Percentiles rank a stretch among this genome's conserved stretches.
These are phyloP conservation scores for Strigomonas galati DNA, from an alignment of 208 protist genomes.

Conservation along the genomic window DNA sequence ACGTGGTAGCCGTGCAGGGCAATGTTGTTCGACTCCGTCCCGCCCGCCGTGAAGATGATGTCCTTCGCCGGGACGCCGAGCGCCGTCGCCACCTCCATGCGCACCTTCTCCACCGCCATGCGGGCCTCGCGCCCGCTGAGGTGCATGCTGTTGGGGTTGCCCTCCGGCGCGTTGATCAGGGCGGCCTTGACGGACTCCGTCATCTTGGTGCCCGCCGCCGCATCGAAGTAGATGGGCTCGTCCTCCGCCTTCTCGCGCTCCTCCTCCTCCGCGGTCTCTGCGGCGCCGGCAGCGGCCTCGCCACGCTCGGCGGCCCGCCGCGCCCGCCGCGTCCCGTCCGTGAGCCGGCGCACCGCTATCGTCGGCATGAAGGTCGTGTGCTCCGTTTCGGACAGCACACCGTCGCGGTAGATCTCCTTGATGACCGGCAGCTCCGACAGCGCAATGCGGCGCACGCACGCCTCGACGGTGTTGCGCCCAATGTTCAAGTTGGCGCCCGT, in stretches of 20 bases:
- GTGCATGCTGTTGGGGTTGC: constrained; percentile 80
- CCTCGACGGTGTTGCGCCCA: constrained; percentile 44
- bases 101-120: constrained; percentile 72
- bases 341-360: constrained; percentile 27
- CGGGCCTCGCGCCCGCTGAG: constrained; percentile 60
- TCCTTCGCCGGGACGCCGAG: constrained; percentile 59
- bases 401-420: constrained; percentile 54
- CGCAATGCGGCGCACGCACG: constrained; percentile 48
- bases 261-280: constrained; percentile 10
- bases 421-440: constrained; percentile 57
- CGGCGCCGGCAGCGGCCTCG: neutral
- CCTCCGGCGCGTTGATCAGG: constrained; percentile 59
- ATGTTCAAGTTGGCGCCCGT: constrained; percentile 74
- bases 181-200: constrained; percentile 38
- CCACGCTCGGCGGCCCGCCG: neutral
- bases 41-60: constrained; percentile 79
- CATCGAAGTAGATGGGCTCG: constrained; percentile 68
- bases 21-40: constrained; percentile 83
- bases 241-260: constrained; percentile 16
- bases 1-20: constrained; percentile 75
- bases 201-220: constrained; percentile 64
- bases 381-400: constrained; percentile 32
- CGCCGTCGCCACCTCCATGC: constrained; percentile 38
- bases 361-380: constrained; percentile 38
- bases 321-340: neutral